These are phyloP conservation scores for Suillus discolor DNA, from an alignment of 768 basidiomycete genomes.

Conservation along the genomic window DNA sequence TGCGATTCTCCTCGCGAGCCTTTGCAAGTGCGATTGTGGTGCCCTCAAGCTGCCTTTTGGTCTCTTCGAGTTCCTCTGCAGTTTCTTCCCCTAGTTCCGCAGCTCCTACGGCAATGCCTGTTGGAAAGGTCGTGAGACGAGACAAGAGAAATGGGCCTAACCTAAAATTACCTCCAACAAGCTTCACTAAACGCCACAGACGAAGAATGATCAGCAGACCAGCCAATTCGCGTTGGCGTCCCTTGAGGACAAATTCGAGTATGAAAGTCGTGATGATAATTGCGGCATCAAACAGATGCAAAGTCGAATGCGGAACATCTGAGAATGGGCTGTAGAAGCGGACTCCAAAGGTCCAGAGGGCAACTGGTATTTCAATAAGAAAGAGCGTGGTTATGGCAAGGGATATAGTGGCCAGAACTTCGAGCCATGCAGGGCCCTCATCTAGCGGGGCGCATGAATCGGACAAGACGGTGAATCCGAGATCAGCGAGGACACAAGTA, in stretches of 20 bases:
- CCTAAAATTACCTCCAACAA: constrained; percentile 54
- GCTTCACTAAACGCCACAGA: constrained; percentile 79
- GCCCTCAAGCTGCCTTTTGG: constrained; percentile 49
- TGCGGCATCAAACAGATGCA: constrained; percentile 77
- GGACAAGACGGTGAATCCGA: constrained; percentile 67
- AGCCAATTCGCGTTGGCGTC: constrained; percentile 70
- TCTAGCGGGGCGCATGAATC: constrained; percentile 47
- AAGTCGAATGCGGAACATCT: constrained; percentile 50
- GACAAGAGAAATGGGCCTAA: background rate
- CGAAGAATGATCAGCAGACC: constrained; percentile 72
- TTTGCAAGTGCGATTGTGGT: constrained; percentile 45
- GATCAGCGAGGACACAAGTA: constrained; percentile 69
- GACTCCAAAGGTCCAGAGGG: constrained; percentile 67
- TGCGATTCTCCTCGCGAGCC: constrained; percentile 55
- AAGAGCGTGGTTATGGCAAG: constrained; percentile 72
- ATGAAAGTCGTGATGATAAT: constrained; percentile 75
- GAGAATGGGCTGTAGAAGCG: constrained; percentile 64
- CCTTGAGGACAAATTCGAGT: constrained; percentile 69
- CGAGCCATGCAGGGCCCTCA: constrained; percentile 62
- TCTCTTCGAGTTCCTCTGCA: constrained; percentile 49
- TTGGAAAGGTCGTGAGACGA: constrained; percentile 10
- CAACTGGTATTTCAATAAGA: constrained; percentile 74
- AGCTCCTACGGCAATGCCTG: constrained; percentile 76
- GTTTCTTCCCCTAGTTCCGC: constrained; percentile 67
- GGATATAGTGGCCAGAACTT: constrained; percentile 61